Base-by-base conservation (phyloP, 2,329 filamentous ascomycete species). In the Pseudogymnoascus verrucosus region DNA sequence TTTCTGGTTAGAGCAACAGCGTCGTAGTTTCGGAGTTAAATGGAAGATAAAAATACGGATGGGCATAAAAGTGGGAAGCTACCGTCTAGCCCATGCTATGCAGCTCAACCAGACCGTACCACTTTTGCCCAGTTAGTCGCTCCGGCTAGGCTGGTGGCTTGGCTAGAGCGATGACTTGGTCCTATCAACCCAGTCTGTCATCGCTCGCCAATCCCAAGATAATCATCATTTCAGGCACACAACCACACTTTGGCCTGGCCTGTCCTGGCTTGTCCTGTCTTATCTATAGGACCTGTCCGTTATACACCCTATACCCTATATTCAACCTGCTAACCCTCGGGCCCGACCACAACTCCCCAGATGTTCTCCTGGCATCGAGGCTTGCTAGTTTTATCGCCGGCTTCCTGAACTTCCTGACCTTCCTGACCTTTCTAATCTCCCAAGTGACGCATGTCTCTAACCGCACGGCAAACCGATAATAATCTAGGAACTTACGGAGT, bases 391-490 rank as follows among this genome's bases (percentile, higher is more conserved):
- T 57, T 36, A 57, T 57, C 28, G 51, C 28, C 51, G 16, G 51
- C 51, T 34, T 57, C 51, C 51, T 47, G 42, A 23, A 16, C 23
- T n/a, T 51, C 11, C 23, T 51, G 26, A 51, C 26, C 26, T 54
- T 31, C 28, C 51, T 34, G 31, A 31, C 28, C 23, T 16, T 54
- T 16, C 26, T 54, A 54, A 54, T 54, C 47, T 57, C 51, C 28
- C 51, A 57, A 57, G 51, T 57, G 51, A 57, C 51, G 51, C 51
- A 57, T 57, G 51, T 57, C 51, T 57, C 51, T 57, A 57, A 57
- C 51, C 26, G 51, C 26, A 57, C 51, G 26, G 28, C 51, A 57
- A 57, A 57, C 28, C 51, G 51, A 57, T 23, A 57, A 57, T 57
- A 57, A 57, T 57, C 51, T 28, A 57, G 16, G 51, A 57, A 57